A percentile compares a stretch with the other conserved stretches of the same genome.
Conservation (phyloP, 345 rosid genomes). For the Mercurialis annua region DNA sequence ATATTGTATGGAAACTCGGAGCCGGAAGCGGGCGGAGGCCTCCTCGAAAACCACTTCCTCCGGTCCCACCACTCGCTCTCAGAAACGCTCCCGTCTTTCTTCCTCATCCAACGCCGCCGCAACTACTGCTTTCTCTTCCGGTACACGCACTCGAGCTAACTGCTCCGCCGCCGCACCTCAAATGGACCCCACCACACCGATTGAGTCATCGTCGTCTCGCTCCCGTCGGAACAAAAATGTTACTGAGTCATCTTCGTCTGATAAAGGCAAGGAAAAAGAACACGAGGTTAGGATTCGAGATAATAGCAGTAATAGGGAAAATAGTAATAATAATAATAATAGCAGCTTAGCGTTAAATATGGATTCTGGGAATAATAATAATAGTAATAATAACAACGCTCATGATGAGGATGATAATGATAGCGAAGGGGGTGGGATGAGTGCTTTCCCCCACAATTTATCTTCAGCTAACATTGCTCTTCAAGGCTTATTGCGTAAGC, state of each 20-base stretch:
- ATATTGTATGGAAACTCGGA: conserved; percentile 99
- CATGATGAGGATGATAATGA: conserved; percentile 81
- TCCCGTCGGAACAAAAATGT: conserved; percentile 49
- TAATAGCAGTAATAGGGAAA: conserved; percentile 46
- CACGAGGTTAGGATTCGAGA: conserved; percentile 63
- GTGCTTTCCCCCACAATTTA: conserved; percentile 78
- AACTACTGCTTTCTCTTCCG: conserved; percentile 7
- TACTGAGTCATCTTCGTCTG: conserved; percentile 32
- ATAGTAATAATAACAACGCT: conserved; percentile 25
- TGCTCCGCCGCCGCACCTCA: conserved; percentile 40
- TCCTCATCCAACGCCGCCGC: conserved; percentile 13
- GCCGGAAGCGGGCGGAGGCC: conserved; percentile 99
- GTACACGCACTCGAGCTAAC: conserved; percentile 39
- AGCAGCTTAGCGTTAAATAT: conserved; percentile 49
- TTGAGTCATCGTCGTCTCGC: conserved; percentile 71
- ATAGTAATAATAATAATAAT: conserved; percentile 30
- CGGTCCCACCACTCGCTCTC: conserved; percentile 62
- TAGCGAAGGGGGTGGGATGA: conserved; percentile 72
- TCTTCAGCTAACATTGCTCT: conserved; percentile 94
- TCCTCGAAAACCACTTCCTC: conserved; percentile 97
- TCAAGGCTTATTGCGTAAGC: conserved; percentile 88
- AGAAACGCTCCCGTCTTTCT: conserved; percentile 17
- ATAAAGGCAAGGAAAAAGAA: conserved; percentile 96
- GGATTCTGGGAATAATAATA: conserved; percentile 37
- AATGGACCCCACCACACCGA: conserved; percentile 65